These are phyloP conservation scores for Diddensiella santjacobensis DNA, from an alignment of 805 yeast species.

Conservation along the genomic window DNA sequence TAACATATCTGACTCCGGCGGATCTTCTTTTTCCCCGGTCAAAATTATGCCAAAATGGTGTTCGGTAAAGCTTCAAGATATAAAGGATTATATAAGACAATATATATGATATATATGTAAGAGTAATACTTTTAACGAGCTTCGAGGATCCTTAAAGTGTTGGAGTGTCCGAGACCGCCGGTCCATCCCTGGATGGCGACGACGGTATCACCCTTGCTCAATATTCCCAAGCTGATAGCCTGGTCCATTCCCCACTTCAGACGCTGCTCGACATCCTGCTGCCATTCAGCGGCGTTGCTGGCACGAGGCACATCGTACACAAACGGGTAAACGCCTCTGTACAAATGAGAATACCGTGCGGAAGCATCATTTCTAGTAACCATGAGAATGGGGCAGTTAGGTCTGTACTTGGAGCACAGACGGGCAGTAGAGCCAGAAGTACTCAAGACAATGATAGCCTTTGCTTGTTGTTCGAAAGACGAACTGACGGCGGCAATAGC, in stretches of 20 bases:
- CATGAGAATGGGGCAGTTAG: conserved; percentile 95
- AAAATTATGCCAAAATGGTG: no score
- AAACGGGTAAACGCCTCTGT: conserved; percentile 98
- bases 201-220: conserved; percentile 81
- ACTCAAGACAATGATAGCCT: conserved; percentile 93
- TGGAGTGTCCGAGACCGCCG: conserved; percentile 97
- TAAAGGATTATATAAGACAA: no score
- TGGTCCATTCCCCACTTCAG: conserved; percentile 87
- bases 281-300: conserved; percentile 70
- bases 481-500: conserved; percentile 97
- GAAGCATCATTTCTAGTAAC: conserved; percentile 92
- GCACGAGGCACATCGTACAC: conserved; percentile 62
- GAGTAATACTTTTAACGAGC: conserved; percentile 38
- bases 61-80: no score
- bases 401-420: conserved; percentile 95
- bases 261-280: conserved; percentile 92
- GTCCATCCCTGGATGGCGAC: conserved; percentile 99
- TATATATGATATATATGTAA: no score
- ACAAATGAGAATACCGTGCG: conserved; percentile 93
- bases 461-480: conserved; percentile 91
- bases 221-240: conserved; percentile 82
- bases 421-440: conserved; percentile 95
- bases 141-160: conserved; percentile 89
- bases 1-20: no score
- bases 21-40: no score